Evolutionary conservation across 2,329 filamentous ascomycete genomes (phyloP).

Genomic region (Neophaeococcomyces mojaviensis): DNA sequence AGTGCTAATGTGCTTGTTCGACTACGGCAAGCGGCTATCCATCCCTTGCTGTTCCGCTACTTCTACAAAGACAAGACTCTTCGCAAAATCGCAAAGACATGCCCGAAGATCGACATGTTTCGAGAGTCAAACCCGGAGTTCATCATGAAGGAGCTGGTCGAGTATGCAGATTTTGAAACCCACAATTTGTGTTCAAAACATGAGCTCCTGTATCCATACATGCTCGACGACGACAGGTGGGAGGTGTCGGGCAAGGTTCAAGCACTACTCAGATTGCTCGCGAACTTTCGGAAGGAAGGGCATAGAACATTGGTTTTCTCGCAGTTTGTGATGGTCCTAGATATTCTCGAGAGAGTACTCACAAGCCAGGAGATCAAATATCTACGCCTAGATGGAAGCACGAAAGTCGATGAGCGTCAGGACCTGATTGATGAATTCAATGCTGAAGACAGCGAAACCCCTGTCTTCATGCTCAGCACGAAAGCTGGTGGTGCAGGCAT

Average conservation of each 20-base stretch:
- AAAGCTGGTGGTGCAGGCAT: slow-evolving; percentile 95
- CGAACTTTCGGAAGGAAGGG: slow-evolving; percentile 66
- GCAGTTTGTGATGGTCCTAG: slow-evolving; percentile 84
- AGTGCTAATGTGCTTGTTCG: slow-evolving; percentile 73
- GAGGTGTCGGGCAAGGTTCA: slow-evolving; percentile 78
- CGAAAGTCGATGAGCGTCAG: slow-evolving; percentile 75
- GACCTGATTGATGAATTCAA: slow-evolving; percentile 83
- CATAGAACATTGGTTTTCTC: slow-evolving; percentile 88
- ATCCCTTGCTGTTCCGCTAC: slow-evolving; percentile 78
- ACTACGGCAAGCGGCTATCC: slow-evolving; percentile 83
- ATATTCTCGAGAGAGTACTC: slow-evolving; percentile 79
- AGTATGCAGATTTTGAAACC: slow-evolving; percentile 55
- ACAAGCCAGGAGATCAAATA: slow-evolving; percentile 65
- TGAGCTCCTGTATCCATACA: slow-evolving; percentile 46
- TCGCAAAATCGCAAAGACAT: slow-evolving; percentile 66
- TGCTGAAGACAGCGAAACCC: slow-evolving; percentile 59
- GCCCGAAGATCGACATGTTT: slow-evolving; percentile 61
- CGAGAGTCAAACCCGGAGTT: slow-evolving; percentile 42
- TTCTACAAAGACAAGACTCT: slow-evolving; percentile 70
- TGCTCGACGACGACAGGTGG: slow-evolving; percentile 56
- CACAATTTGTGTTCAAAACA: slow-evolving; percentile 52
- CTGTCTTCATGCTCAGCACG: slow-evolving; percentile 87
- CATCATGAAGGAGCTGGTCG: slow-evolving; percentile 47
- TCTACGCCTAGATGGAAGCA: slow-evolving; percentile 79
- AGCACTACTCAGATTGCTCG: slow-evolving; percentile 67